Percentiles rank a stretch among this genome's conserved stretches.
These are phyloP conservation scores for Pezicula neosporulosa DNA, from an alignment of 2,329 filamentous ascomycete species.

Conservation along the genomic window DNA sequence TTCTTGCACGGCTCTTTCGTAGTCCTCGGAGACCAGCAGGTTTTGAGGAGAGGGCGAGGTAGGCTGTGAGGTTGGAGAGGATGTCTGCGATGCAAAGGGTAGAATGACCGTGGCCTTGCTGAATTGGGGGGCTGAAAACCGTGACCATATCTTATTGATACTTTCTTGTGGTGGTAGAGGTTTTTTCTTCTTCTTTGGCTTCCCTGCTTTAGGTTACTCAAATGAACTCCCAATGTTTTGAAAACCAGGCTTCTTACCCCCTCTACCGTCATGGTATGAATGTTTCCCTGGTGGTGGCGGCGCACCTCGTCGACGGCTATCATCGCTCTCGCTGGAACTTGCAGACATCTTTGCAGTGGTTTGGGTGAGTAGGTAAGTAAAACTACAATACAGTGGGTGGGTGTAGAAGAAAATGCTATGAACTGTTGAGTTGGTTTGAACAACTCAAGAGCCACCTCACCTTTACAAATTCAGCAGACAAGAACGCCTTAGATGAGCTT, in stretches of 20 bases:
- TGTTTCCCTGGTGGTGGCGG: background rate
- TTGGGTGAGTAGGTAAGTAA: too few relatives aligned
- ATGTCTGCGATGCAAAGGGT: constrained; percentile 51
- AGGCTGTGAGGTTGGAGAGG: constrained; percentile 4
- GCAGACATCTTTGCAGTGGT: background rate
- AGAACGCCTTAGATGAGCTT: too few relatives aligned
- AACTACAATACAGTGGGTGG: too few relatives aligned
- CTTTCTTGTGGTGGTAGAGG: constrained; percentile 59
- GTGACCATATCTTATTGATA: constrained; percentile 65
- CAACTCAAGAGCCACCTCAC: too few relatives aligned
- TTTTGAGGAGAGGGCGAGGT: constrained; percentile 46
- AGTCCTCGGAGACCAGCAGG: constrained; percentile 58
- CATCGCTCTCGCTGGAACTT: background rate
- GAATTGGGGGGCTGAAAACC: constrained; percentile 57
- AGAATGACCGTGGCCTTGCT: constrained; percentile 63
- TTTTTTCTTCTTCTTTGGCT: constrained; percentile 56
- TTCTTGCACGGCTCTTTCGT: constrained; percentile 66
- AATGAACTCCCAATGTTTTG: too few relatives aligned
- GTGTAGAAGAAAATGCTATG: too few relatives aligned
- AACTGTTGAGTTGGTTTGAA: too few relatives aligned
- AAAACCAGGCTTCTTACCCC: too few relatives aligned
- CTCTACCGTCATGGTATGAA: too few relatives aligned
- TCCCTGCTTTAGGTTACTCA: constrained; percentile 10
- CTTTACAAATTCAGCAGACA: too few relatives aligned
- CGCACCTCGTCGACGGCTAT: background rate